These are phyloP conservation scores for Coprinopsis marcescibilis DNA, from an alignment of 768 basidiomycete species.

Conservation along the genomic window DNA sequence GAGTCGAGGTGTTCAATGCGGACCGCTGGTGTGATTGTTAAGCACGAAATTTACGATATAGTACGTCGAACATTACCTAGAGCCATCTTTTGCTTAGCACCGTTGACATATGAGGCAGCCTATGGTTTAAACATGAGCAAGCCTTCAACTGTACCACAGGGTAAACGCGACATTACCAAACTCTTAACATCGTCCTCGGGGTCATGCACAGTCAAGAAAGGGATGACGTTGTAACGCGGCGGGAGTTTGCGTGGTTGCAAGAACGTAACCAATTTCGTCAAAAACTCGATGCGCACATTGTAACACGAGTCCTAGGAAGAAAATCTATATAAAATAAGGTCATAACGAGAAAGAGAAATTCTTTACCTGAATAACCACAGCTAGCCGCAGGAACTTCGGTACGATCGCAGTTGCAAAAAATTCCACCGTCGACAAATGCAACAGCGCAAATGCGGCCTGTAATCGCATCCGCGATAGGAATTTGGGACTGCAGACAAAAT, in stretches of 20 bases:
- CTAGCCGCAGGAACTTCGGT: conserved; percentile 60
- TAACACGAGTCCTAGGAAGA: conserved; percentile 73
- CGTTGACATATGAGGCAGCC: conserved; percentile 54
- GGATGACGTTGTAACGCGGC: conserved; percentile 73
- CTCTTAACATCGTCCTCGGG: conserved; percentile 77
- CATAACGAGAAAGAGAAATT: neutral
- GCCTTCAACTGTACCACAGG: conserved; percentile 3
- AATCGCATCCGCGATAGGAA: conserved; percentile 76
- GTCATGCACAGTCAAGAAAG: conserved; percentile 87
- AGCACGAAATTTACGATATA: too few relatives aligned
- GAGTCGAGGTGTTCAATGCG: conserved; percentile 70
- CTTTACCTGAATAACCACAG: conserved; percentile 71
- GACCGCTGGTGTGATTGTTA: too few relatives aligned
- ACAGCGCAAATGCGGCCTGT: conserved; percentile 72
- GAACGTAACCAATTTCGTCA: conserved; percentile 65
- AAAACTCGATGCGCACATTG: conserved; percentile 74
- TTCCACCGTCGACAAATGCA: conserved; percentile 66
- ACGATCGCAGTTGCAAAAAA: conserved; percentile 52
- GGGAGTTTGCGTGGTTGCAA: conserved; percentile 62
- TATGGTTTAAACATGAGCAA: conserved; percentile 18
- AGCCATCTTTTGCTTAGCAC: conserved; percentile 40
- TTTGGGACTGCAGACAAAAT: conserved; percentile 38
- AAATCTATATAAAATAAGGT: neutral
- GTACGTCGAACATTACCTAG: too few relatives aligned
- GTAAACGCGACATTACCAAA: conserved; percentile 36